Conservation (phyloP, 1,284 basidiomycete species). For the Ceratobasidium sp. region DNA sequence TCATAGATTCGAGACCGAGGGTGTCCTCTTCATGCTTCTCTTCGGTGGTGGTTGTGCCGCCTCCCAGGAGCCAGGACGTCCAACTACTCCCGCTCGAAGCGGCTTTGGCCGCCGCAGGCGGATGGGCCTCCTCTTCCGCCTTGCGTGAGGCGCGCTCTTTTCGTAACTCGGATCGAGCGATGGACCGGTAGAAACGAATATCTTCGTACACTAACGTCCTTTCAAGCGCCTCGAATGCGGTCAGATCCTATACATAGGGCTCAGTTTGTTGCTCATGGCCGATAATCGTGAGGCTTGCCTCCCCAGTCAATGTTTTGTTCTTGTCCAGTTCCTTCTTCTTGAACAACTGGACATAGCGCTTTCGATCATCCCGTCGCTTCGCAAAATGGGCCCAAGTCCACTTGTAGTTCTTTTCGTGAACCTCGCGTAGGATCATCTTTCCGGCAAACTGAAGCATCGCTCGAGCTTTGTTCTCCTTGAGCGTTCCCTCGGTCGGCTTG, state of each 20-base stretch:
- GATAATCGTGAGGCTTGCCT: constrained; percentile 55
- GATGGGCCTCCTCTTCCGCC: constrained; percentile 67
- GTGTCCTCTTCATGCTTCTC: constrained; percentile 59
- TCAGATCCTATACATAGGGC: constrained; percentile 64
- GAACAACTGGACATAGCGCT: constrained; percentile 86
- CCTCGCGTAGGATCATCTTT: constrained; percentile 83
- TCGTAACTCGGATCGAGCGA: constrained; percentile 88
- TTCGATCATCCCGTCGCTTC: constrained; percentile 88
- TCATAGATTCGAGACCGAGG: constrained; percentile 74
- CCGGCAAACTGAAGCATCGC: constrained; percentile 86
- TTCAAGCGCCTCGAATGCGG: constrained; percentile 77
- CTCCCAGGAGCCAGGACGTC: constrained; percentile 41
- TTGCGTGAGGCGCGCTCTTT: constrained; percentile 82
- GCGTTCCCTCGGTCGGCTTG: constrained; percentile 72
- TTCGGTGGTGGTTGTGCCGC: constrained; percentile 38
- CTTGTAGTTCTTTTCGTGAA: constrained; percentile 84
- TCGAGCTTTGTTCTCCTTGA: constrained; percentile 72
- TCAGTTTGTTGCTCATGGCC: constrained; percentile 7
- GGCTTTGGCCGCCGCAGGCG: constrained; percentile 60
- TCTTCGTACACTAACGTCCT: constrained; percentile 91
- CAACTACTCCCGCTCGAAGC: constrained; percentile 48
- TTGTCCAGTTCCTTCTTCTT: constrained; percentile 68
- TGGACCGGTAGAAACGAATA: constrained; percentile 96
- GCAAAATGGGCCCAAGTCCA: constrained; percentile 96
- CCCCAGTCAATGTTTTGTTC: constrained; percentile 65